These are phyloP conservation scores for Lupinus albus DNA, from an alignment of 306 rosid genomes.

Conservation along the genomic window DNA sequence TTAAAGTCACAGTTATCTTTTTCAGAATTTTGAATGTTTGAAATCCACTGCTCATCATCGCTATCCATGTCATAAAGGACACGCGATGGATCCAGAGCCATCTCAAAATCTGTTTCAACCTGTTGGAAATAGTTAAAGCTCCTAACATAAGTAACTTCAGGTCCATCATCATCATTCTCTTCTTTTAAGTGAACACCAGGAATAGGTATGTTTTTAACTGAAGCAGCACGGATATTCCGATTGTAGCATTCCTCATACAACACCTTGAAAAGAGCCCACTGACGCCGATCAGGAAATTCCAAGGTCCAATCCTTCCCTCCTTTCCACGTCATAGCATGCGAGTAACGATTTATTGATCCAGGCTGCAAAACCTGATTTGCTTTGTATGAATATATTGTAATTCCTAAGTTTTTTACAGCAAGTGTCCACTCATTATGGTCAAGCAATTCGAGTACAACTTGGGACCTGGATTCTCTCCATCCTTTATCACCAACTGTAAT, in stretches of 20 bases:
- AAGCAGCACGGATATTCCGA: slow-evolving; percentile 88
- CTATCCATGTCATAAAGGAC: slow-evolving; percentile 96
- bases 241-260: slow-evolving; percentile 95
- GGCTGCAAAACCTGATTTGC: slow-evolving; percentile 97
- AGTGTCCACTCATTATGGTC: slow-evolving; percentile 93
- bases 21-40: slow-evolving; percentile 48
- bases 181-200: slow-evolving; percentile 84
- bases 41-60: slow-evolving; percentile 87
- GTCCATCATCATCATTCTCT: slow-evolving; percentile 67
- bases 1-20: slow-evolving; percentile 41
- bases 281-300: slow-evolving; percentile 91
- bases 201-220: slow-evolving; percentile 86
- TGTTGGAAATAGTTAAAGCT: slow-evolving; percentile 73
- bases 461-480: slow-evolving; percentile 87
- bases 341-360: slow-evolving; percentile 91
- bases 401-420: slow-evolving; percentile 75
- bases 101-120: slow-evolving; percentile 80
- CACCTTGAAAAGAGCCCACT: slow-evolving; percentile 93
- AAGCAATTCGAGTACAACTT: slow-evolving; percentile 70
- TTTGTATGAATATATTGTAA: slow-evolving; percentile 78
- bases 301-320: slow-evolving; percentile 95
- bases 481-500: slow-evolving; percentile 77
- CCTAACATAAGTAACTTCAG: slow-evolving; percentile 61
- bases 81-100: slow-evolving; percentile 77
- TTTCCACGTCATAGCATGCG: slow-evolving; percentile 99